Conservation (phyloP, 2,329 filamentous ascomycete species). For the Epichloe amarillans region DNA sequence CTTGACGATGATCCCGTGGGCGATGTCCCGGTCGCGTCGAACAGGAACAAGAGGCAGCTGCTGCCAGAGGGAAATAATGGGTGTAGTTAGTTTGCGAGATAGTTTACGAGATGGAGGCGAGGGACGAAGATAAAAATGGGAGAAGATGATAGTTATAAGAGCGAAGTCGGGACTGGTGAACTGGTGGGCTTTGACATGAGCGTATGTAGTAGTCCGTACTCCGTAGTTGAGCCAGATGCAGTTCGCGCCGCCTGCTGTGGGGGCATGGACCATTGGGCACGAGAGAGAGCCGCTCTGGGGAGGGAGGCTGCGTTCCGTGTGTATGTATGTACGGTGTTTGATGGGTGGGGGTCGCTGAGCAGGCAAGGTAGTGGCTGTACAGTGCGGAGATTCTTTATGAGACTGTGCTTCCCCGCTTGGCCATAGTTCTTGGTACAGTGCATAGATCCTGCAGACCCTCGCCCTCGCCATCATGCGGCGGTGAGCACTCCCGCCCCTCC, state of each 20-base stretch:
- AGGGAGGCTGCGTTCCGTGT: too few species aligned
- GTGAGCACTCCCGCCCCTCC: not conserved
- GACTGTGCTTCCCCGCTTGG: fast-evolving
- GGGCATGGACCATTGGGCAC: not conserved
- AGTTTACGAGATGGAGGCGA: not conserved
- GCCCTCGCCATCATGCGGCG: not conserved
- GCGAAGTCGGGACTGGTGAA: not conserved
- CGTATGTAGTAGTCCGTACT: too few species aligned
- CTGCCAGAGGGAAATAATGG: too few species aligned
- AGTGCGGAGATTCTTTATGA: not conserved
- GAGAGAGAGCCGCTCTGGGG: not conserved
- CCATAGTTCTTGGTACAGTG: too few species aligned
- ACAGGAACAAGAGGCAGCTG: too few species aligned
- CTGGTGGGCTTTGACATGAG: too few species aligned
- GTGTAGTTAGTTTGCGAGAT: not conserved
- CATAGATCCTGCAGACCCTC: too few species aligned
- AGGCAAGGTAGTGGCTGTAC: not conserved
- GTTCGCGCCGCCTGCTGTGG: not conserved
- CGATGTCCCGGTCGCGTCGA: not conserved
- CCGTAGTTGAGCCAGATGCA: not conserved
- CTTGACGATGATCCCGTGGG: not conserved
- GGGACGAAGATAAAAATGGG: not conserved
- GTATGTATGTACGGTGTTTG: not conserved
- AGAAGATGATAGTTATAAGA: not conserved
- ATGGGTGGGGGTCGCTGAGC: not conserved